These are phyloP conservation scores for Papiliotrema fonsecae DNA, from an alignment of 1,284 basidiomycete species.

Conservation along the genomic window DNA sequence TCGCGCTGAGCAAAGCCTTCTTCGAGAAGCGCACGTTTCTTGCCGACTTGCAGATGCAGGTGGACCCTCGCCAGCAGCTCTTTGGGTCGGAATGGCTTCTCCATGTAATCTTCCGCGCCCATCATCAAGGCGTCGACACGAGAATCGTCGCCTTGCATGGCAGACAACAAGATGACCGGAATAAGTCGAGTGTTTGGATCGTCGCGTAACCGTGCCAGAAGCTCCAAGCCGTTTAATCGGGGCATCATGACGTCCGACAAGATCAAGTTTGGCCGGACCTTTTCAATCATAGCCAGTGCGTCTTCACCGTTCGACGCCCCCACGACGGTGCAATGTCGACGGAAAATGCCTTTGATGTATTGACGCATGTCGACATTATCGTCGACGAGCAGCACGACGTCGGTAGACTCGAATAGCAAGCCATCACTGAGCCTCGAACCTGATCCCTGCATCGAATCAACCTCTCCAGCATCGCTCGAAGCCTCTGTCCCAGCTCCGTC, in stretches of 20 bases:
- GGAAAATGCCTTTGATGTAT: slow-evolving; percentile 39
- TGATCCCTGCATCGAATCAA: slow-evolving; percentile 3
- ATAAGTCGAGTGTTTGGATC: slow-evolving; percentile 17
- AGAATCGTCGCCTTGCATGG: slow-evolving; percentile 30
- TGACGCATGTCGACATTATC: slow-evolving; percentile 38
- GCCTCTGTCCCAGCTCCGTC: slow-evolving; percentile 12
- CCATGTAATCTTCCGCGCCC: slow-evolving; percentile 48
- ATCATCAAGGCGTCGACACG: slow-evolving; percentile 40
- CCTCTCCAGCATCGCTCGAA: slow-evolving; percentile 17
- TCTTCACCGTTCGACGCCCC: slow-evolving; percentile 45
- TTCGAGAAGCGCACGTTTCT: slow-evolving; percentile 39
- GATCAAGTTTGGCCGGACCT: slow-evolving; percentile 29
- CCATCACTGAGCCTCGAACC: slow-evolving; percentile 16
- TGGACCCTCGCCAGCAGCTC: slow-evolving; percentile 49
- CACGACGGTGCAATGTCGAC: slow-evolving; percentile 42
- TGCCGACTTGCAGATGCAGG: slow-evolving; percentile 43
- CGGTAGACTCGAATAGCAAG: slow-evolving; percentile 26
- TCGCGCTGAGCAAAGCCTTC: slow-evolving; percentile 30
- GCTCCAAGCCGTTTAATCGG: slow-evolving; percentile 30
- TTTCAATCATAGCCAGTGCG: slow-evolving; percentile 35
- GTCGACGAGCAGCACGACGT: slow-evolving; percentile 35
- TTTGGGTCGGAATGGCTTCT: slow-evolving; percentile 44
- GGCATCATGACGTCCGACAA: slow-evolving; percentile 45
- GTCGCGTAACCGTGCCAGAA: slow-evolving; percentile 24
- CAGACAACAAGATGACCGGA: slow-evolving; percentile 34